These are phyloP conservation scores for Clitopilus hobsonii DNA, from an alignment of 768 basidiomycete genomes.

Conservation along the genomic window DNA sequence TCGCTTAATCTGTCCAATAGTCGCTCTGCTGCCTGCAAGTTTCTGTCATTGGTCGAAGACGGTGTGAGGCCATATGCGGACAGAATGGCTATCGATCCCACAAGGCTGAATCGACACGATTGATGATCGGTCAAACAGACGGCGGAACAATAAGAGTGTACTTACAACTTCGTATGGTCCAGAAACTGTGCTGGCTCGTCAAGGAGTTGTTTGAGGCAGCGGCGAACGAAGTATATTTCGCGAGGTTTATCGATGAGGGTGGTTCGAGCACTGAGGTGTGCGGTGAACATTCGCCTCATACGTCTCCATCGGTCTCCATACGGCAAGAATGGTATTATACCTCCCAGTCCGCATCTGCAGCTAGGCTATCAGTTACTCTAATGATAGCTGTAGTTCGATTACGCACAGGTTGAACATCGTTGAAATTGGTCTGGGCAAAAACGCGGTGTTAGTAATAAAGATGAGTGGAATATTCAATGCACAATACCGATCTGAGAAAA, in stretches of 20 bases:
- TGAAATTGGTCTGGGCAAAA: conserved; percentile 2
- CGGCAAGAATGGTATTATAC: neutral
- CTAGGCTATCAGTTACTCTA: neutral
- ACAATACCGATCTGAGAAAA: conserved; percentile 16
- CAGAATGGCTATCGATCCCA: neutral
- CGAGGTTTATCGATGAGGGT: neutral
- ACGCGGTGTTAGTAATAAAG: neutral
- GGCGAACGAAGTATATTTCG: neutral
- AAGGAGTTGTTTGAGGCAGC: conserved; percentile 11
- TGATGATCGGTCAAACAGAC: neutral
- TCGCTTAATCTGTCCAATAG: neutral
- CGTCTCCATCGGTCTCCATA: neutral
- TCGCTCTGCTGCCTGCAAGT: neutral
- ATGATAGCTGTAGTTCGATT: neutral
- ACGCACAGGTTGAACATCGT: conserved; percentile 11
- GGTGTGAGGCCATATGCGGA: neutral
- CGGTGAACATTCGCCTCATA: neutral
- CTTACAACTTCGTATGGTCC: conserved; percentile 14
- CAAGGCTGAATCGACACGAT: neutral
- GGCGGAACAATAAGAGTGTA: neutral
- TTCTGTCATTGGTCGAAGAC: neutral
- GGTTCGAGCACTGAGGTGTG: neutral
- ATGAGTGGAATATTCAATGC: neutral
- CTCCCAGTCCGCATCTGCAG: neutral
- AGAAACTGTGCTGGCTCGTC: conserved; percentile 9